Evolutionary conservation across 2,329 filamentous ascomycete species (phyloP), one percentile per base, ranked within the genome.

Genomic region (Acarospora socialis): DNA sequence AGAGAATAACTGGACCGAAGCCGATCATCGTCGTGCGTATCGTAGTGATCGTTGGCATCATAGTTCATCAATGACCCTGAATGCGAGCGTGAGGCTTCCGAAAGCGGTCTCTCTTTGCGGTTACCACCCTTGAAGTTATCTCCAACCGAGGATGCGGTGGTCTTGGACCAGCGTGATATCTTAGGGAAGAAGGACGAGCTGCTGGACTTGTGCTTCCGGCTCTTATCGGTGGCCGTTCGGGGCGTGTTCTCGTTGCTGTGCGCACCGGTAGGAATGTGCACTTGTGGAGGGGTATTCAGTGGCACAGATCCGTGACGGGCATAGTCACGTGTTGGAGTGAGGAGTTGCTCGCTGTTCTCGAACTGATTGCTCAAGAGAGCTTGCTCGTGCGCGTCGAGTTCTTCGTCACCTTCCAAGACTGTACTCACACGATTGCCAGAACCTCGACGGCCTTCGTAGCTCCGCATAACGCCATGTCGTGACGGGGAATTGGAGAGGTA

Each of bases 141-240:
- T 26, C 81, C 77, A 25, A 84, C 74, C 38, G 83, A 92, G 84
- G 41, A 93, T 3, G 86, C 72, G 0, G 90, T 98, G 2, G 87
- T 95, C 59, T 92, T 90, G 0, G 87, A 95, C 90, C 90, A 98
- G 25, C 90, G 73, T 4, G 90, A 95, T 40, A 93, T 86, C 61
- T 92, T 94, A 15, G 86, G 84, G 39, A 92, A 80, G 64, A 75
- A 65, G 0, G 81, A 82, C 1, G 83, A 90, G 36, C 75, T 74
- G 49, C 71, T 79, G 1, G 82, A 87, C 53, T 92, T 92, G 60
- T 92, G 81, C 60, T 92, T 94, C 54, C 80, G 81, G 40, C 72
- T 70, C 56, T 81, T 83, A 4, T 82, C 77, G 1, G 70, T 74
- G 14, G 53, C 48, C 20, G 50, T 59, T 41, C 56, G 66, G 7